These are phyloP conservation scores for Puccinia polysora DNA, from an alignment of 1,284 basidiomycete species.

Conservation along the genomic window DNA sequence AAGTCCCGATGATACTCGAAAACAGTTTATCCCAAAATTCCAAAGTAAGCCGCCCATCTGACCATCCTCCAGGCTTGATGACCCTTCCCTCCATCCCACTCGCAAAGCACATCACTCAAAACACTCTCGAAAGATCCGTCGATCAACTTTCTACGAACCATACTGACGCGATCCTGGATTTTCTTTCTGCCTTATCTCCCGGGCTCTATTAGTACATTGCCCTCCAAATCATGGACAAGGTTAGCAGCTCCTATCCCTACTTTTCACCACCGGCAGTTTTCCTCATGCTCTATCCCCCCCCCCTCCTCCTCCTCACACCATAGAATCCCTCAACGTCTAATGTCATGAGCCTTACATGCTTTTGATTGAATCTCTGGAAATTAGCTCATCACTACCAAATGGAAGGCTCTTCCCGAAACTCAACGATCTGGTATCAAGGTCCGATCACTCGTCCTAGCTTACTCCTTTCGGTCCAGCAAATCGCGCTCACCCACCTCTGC, in stretches of 20 bases:
- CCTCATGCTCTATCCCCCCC: too few relatives aligned
- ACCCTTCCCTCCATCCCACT: too few relatives aligned
- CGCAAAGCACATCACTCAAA: too few relatives aligned
- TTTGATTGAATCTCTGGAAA: background rate
- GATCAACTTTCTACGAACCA: background rate
- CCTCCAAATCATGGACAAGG: slow-evolving; percentile 80
- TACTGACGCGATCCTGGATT: slow-evolving; percentile 18
- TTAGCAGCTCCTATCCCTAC: background rate
- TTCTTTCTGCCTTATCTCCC: slow-evolving; percentile 2
- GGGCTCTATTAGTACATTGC: slow-evolving; percentile 60
- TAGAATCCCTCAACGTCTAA: background rate
- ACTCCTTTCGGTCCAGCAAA: background rate
- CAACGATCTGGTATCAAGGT: slow-evolving; percentile 63
- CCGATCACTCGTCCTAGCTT: too few relatives aligned
- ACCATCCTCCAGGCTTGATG: background rate
- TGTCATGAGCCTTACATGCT: background rate
- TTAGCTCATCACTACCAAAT: slow-evolving; percentile 80
- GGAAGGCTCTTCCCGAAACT: slow-evolving; percentile 91
- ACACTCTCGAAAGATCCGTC: background rate
- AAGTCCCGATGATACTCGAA: slow-evolving; percentile 90
- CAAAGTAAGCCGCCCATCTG: slow-evolving; percentile 64
- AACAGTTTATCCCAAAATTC: slow-evolving; percentile 78
- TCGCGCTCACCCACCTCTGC: background rate
- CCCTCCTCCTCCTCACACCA: too few relatives aligned
- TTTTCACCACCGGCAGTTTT: too few relatives aligned